phyloP scores from a whole-genome alignment of 495 filamentous ascomycete genomes.

The Articulospora tetracladia region DNA sequence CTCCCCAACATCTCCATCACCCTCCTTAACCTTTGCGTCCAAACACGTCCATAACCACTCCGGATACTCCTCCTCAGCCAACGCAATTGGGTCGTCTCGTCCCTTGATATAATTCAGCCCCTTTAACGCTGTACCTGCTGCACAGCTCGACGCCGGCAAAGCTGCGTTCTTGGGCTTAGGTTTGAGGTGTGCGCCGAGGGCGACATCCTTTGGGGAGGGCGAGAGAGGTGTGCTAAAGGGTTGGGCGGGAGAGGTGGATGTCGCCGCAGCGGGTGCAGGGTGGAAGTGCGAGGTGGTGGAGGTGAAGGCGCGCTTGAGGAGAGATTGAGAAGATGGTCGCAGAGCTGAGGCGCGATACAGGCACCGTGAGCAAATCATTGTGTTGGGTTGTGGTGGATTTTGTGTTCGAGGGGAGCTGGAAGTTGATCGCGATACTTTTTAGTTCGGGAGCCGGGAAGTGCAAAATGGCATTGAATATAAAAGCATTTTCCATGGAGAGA shows the following conservation, averaged over 20 bases:
- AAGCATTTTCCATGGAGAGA: neutral
- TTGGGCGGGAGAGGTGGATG: conserved; percentile 47
- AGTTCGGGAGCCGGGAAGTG: conserved; percentile 17
- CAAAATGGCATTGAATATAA: conserved; percentile 16
- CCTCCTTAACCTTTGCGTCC: conserved; percentile 42
- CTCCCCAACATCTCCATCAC: conserved; percentile 35
- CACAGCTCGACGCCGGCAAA: conserved; percentile 44
- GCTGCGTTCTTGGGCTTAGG: conserved; percentile 28
- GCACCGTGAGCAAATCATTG: conserved; percentile 32
- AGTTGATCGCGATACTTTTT: conserved; percentile 19
- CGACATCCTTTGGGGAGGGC: conserved; percentile 29
- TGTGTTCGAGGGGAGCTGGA: neutral
- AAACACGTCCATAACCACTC: conserved; percentile 85
- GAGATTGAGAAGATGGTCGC: conserved; percentile 1
- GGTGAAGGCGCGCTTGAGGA: neutral
- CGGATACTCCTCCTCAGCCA: conserved; percentile 83
- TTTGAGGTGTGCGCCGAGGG: conserved; percentile 13
- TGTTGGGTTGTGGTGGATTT: conserved; percentile 11
- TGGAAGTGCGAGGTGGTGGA: conserved; percentile 5
- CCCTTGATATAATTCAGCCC: conserved; percentile 87
- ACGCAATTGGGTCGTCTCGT: conserved; percentile 63
- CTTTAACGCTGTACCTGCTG: conserved; percentile 66
- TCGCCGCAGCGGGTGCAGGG: conserved; percentile 30
- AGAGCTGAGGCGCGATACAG: conserved; percentile 15
- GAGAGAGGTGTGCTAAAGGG: conserved; percentile 47